Percentiles rank a stretch among this genome's conserved stretches.
These are phyloP conservation scores for Cystofilobasidium ferigula DNA, from an alignment of 768 basidiomycete genomes.

Conservation along the genomic window DNA sequence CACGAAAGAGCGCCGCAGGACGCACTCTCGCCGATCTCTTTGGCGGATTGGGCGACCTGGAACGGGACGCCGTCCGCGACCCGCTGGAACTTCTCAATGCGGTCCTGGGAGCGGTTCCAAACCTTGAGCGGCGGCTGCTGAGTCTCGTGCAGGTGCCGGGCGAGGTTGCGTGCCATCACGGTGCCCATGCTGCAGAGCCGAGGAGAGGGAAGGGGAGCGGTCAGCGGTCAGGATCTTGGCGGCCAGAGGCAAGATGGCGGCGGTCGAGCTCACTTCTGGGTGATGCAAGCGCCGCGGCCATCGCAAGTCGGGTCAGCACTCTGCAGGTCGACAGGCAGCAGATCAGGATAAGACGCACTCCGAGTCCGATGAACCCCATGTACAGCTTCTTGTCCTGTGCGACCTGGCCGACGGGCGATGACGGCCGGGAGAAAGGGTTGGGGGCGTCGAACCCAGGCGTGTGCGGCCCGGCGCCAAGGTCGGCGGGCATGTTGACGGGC, in stretches of 20 bases:
- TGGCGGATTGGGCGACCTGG: slow-evolving; percentile 48
- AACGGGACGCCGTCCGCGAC: slow-evolving; percentile 42
- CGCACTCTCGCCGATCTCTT: slow-evolving; percentile 48
- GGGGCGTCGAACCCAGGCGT: slow-evolving; percentile 8
- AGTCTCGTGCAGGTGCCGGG: slow-evolving; percentile 41
- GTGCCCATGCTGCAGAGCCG: slow-evolving; percentile 60
- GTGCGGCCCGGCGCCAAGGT: background rate
- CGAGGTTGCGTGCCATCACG: slow-evolving; percentile 69
- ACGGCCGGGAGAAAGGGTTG: slow-evolving; percentile 22
- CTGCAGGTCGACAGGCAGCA: no score
- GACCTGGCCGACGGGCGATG: slow-evolving; percentile 9
- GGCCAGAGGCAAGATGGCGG: background rate
- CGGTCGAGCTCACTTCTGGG: no score
- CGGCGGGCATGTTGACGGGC: background rate
- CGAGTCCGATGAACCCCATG: slow-evolving; percentile 45
- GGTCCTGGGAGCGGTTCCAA: slow-evolving; percentile 56
- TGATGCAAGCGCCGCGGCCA: no score
- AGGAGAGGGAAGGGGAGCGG: slow-evolving; percentile 16
- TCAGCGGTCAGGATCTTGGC: background rate
- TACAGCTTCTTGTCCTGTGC: background rate
- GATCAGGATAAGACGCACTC: slow-evolving; percentile 23
- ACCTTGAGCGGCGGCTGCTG: slow-evolving; percentile 51
- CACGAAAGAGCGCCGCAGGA: background rate
- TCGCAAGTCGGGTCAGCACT: no score
- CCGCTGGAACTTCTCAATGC: slow-evolving; percentile 42